Base-by-base conservation (phyloP, 495 filamentous ascomycete species). In the Aspergillus nidulans region DNA sequence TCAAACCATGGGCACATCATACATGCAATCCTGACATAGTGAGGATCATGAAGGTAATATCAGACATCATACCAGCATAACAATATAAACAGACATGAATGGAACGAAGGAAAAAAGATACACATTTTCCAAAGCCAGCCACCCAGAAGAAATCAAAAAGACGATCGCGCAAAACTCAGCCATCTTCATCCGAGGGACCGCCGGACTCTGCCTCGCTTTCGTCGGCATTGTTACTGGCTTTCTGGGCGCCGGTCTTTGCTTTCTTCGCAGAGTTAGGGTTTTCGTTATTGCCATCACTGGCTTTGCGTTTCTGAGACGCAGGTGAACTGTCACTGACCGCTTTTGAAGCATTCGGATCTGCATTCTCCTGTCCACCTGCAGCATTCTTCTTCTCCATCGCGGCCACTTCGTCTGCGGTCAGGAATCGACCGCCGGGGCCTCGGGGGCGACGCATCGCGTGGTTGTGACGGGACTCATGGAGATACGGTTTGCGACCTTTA, bases 381-480 rank as follows among this genome's bases (percentile, higher is more conserved):
- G 32, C 6, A 24, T 69, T 67, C 40, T 70, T 70, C 55, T 77
- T 82, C 62, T 97, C 94, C 75, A 97, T 94, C 36, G 88, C 86
- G 6, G 88, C 88, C 18, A 97, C 94, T 66, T 98, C 94, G 39
- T 99, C 94, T n/a, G 94, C 92, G 0, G 94, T 99, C 71, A 99
- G 71, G 79, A 99, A 99, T 28, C 94, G 83, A 32, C 94, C 94
- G 44, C 94, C 94, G n/a, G 94, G 94, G 10, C 94, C 94, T 66
- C 94, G 85, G 20, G 94, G 94, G 59, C 94, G 81, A 34, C 95
- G 83, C 94, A 99, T 99, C 8, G 94, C 94, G 69, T 99, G 94
- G 63, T 99, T 99, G 66, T 99, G 94, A 61, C 94, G 81, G n/a
- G 94, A 97, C 66, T 99, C 94, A 73, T 99, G 94, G 32, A 99